Evolutionary conservation across 1,284 basidiomycete genomes (phyloP), one percentile per base, ranked within the genome.

Genomic region (Tilletiopsis washingtonensis): DNA sequence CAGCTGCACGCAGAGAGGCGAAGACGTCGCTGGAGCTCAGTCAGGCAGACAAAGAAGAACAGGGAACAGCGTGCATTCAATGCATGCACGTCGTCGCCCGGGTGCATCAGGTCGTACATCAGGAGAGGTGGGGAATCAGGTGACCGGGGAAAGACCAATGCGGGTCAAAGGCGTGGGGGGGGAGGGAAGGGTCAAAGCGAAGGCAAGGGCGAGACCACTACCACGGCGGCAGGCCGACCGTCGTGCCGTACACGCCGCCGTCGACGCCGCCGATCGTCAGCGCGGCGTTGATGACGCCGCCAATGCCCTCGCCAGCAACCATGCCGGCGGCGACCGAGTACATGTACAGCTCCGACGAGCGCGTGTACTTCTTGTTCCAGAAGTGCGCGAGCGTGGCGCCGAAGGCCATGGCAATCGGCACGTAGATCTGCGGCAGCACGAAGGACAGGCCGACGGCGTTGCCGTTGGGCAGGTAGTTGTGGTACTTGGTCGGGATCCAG

Each of bases 281-380:
- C 48, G 69, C 71, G 21, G 82, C 82, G 59, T 81, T 80, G 66
- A 83, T 77, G 36, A 84, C 81, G 65, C 83, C 83, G 19, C 81
- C 83, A 36, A 84, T 77, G 69, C 83, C 83, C 67, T 84, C 83
- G 37, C 83, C 83, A 19, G 82, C 82, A 43, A 84, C 76, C 57
- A 83, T 71, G 59, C 83, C 83, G 74, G 69, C 80, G 29, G 81
- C 75, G 53, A 82, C 62, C 32, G 81, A 78, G 64, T 82, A 83
- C 74, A 81, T 81, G 70, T 81, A 82, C 76, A 82, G 77, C 40
- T 64, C 58, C 51, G 54, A 59, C 17, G 39, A 45, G 45, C 51
- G 40, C 1, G 79, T 79, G 60, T 70, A 77, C 25, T 76, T 74
- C 59, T 74, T 75, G 52, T 74, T 65, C 82, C 82, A 84, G 68